Evolutionary conservation across 352 stramenopile species (phyloP), one percentile per base, ranked within the genome.

Genomic region (Pilasporangium apinafurcum): DNA sequence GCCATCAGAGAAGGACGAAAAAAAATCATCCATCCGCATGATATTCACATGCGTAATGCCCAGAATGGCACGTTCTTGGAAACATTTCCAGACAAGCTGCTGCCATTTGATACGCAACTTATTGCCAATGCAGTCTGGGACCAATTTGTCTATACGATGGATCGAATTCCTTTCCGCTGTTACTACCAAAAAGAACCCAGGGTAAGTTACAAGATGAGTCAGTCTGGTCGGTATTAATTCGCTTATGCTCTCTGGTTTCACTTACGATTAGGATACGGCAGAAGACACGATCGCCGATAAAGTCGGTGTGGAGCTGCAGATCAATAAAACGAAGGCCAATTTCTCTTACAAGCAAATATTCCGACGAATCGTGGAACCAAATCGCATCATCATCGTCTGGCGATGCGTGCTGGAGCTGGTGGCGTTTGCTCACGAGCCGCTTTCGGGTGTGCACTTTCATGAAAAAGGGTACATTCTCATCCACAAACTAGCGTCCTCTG

Each of bases 381-480:
- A 81, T 51, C 66, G 67, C 25, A 54, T 80, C 16, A 67, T 87
- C 40, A 73, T 87, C 29, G 65, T 70, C 21, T 87, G 71, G 71
- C 65, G 56, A 25, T 69, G 71, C 12, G 71, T 66, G 28, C 73
- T 83, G 40, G 59, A 87, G 12, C 66, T 69, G 8, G 50, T 75
- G n/a, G 60, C 77, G 43, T 84, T 85, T 43, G 62, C 62, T 29
- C 48, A 57, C 13, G 60, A 78, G 38, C 49, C 60, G 28, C 44
- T 83, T 6, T 37, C 64, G 4, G 68, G 66, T 21, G 53, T 76
- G 36, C 68, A 63, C 41, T 85, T 87, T 43, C 53, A 60, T 16
- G 75, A 87, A 35, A 69, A 72, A 47, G 75, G 71, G 2, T 78
- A 75, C 37, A 72, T 83, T 26, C 53, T 83, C 25, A 68, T 85